Evolutionary conservation across 1,139 yeast species (phyloP).

Genomic region (Zygosaccharomyces sapae): DNA sequence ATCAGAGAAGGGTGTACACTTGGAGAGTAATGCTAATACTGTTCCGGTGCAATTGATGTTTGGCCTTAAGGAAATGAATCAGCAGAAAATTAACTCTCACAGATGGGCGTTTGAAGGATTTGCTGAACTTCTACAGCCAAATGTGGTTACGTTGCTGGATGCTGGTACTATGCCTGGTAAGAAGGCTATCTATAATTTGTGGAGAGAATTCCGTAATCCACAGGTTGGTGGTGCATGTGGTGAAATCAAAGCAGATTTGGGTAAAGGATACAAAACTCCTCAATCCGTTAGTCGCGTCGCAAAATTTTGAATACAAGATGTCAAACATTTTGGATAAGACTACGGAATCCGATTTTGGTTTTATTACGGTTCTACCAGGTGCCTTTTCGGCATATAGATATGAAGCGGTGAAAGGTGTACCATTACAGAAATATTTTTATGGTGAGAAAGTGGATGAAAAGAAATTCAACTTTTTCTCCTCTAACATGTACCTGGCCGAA

Average conservation of each 20-base stretch:
- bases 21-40: slow-evolving; percentile 45
- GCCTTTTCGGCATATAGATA: slow-evolving; percentile 89
- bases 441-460: slow-evolving; percentile 75
- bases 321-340: slow-evolving; percentile 90
- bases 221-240: slow-evolving; percentile 96
- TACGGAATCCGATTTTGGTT: slow-evolving; percentile 83
- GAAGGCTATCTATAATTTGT: slow-evolving; percentile 74
- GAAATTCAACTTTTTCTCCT: slow-evolving; percentile 69
- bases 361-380: slow-evolving; percentile 86
- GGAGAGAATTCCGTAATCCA: slow-evolving; percentile 85
- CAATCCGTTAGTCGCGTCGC: slow-evolving; percentile 88
- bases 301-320: slow-evolving; percentile 89
- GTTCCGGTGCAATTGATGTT: slow-evolving; percentile 89
- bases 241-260: slow-evolving; percentile 85
- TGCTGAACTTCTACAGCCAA: slow-evolving; percentile 81
- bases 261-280: slow-evolving; percentile 61
- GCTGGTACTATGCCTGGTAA: slow-evolving; percentile 94
- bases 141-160: slow-evolving; percentile 77
- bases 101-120: slow-evolving; percentile 95
- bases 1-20: slow-evolving; percentile 61
- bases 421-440: slow-evolving; percentile 81
- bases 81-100: slow-evolving; percentile 90
- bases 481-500: slow-evolving; percentile 93
- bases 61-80: slow-evolving; percentile 82
- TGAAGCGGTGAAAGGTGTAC: slow-evolving; percentile 76